These are phyloP conservation scores for Alternaria arborescens DNA, from an alignment of 2,329 filamentous ascomycete species.

Conservation along the genomic window DNA sequence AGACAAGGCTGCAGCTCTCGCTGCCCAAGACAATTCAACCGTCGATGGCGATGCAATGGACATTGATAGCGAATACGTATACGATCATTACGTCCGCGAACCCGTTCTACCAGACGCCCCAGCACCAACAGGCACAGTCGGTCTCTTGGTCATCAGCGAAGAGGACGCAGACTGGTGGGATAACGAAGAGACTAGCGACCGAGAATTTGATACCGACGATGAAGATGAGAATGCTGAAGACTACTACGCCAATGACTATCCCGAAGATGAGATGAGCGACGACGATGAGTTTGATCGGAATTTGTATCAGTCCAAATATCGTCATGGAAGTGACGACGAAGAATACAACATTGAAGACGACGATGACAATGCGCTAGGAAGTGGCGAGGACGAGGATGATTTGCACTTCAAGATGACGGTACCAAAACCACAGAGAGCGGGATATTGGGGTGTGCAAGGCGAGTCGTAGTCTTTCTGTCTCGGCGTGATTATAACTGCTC, in stretches of 20 bases:
- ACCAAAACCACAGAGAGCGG: slow-evolving; percentile 29
- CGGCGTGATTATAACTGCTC: neutral
- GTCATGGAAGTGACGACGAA: slow-evolving; percentile 53
- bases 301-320: slow-evolving; percentile 52
- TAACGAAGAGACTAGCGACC: slow-evolving; percentile 61
- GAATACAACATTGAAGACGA: slow-evolving; percentile 38
- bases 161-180: slow-evolving; percentile 67
- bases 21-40: slow-evolving; percentile 9
- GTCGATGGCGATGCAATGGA: slow-evolving; percentile 44
- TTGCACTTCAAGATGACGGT: slow-evolving; percentile 42
- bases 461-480: slow-evolving; percentile 7
- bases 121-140: slow-evolving; percentile 42
- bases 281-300: slow-evolving; percentile 69
- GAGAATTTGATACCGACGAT: slow-evolving; percentile 66
- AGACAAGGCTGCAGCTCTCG: slow-evolving; percentile 32
- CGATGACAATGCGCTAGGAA: slow-evolving; percentile 28
- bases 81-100: slow-evolving; percentile 68
- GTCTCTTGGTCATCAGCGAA: slow-evolving; percentile 60
- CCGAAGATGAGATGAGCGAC: slow-evolving; percentile 78
- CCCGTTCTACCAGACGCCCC: slow-evolving; percentile 49
- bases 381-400: slow-evolving; percentile 43
- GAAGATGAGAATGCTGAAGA: slow-evolving; percentile 76
- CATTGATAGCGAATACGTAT: slow-evolving; percentile 63
- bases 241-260: slow-evolving; percentile 81
- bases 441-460: slow-evolving; percentile 39